Evolutionary conservation across 257 asterid genomes (phyloP).

Genomic region (Ophiorrhiza pumila): DNA sequence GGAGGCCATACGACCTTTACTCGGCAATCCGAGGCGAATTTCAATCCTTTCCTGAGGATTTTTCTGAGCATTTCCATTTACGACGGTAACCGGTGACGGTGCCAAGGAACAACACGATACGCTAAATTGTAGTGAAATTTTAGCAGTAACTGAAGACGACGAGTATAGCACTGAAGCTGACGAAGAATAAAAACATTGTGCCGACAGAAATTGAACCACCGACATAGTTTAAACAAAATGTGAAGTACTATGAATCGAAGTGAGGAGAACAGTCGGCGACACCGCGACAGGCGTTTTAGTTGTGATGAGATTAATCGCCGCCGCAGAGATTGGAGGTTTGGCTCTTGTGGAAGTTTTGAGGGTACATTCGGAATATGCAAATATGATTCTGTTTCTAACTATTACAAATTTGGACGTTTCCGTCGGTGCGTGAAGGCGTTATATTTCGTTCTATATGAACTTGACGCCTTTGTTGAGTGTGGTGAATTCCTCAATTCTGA

Average conservation of each 20-base stretch:
- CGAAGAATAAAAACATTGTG: slow-evolving; percentile 6
- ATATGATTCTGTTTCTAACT: background rate
- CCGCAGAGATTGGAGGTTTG: slow-evolving; percentile 5
- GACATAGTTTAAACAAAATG: slow-evolving; percentile 2
- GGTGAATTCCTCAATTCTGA: no score
- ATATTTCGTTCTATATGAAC: no score
- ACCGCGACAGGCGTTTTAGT: background rate
- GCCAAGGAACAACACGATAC: slow-evolving; percentile 53
- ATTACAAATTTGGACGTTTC: no score
- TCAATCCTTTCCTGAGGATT: slow-evolving; percentile 43
- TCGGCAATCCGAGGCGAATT: slow-evolving; percentile 95
- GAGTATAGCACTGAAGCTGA: slow-evolving; percentile 10
- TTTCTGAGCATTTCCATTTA: slow-evolving; percentile 51
- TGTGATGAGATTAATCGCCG: slow-evolving; percentile 14
- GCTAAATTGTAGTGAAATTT: slow-evolving; percentile 39
- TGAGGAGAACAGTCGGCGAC: background rate
- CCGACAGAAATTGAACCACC: slow-evolving; percentile 8
- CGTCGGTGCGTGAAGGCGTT: no score
- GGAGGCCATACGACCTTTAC: slow-evolving; percentile 96
- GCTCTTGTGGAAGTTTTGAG: no score
- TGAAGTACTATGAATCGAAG: background rate
- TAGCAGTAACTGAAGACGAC: background rate
- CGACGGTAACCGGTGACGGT: slow-evolving; percentile 45
- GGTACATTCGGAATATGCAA: slow-evolving; percentile 8
- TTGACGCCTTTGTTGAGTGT: no score